Conservation (phyloP, 768 basidiomycete species). For the Pleurotus salmoneostramineus region DNA sequence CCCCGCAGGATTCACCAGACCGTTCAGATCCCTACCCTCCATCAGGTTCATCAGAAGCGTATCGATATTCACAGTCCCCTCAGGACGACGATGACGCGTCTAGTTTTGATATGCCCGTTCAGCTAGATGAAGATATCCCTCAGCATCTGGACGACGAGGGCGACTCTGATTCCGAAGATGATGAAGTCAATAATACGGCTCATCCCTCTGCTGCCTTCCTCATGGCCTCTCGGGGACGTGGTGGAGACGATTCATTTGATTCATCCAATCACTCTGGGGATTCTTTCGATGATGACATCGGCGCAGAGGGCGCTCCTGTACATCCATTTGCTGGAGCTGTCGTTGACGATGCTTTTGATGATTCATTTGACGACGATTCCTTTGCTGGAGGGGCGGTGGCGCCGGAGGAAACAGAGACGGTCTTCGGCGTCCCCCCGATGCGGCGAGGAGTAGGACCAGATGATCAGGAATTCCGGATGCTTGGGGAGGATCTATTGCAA, state of each 20-base stretch:
- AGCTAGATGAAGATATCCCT: conserved; percentile 6
- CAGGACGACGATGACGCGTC: conserved; percentile 4
- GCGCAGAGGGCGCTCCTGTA: conserved; percentile 36
- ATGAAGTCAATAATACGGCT: conserved; percentile 51
- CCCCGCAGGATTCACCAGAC: neutral
- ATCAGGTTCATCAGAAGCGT: neutral
- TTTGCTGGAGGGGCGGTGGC: conserved; percentile 43
- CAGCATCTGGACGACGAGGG: conserved; percentile 31
- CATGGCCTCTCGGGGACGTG: conserved; percentile 45
- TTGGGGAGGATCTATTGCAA: conserved; percentile 59
- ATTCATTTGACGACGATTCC: conserved; percentile 47
- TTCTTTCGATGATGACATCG: conserved; percentile 48
- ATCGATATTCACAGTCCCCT: conserved; percentile 9
- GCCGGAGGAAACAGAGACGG: conserved; percentile 51
- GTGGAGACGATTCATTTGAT: conserved; percentile 43
- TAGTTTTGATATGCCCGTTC: conserved; percentile 10
- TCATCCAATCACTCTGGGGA: conserved; percentile 57
- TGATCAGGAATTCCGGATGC: conserved; percentile 42
- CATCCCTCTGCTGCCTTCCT: conserved; percentile 73
- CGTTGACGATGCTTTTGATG: conserved; percentile 44
- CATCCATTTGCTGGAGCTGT: conserved; percentile 56
- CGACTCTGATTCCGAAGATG: conserved; percentile 54
- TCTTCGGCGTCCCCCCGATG: conserved; percentile 66
- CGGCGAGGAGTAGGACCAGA: conserved; percentile 28
- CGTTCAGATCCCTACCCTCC: neutral